Evolutionary conservation across 352 stramenopile species (phyloP).

Genomic region (Globisporangium irregulare): DNA sequence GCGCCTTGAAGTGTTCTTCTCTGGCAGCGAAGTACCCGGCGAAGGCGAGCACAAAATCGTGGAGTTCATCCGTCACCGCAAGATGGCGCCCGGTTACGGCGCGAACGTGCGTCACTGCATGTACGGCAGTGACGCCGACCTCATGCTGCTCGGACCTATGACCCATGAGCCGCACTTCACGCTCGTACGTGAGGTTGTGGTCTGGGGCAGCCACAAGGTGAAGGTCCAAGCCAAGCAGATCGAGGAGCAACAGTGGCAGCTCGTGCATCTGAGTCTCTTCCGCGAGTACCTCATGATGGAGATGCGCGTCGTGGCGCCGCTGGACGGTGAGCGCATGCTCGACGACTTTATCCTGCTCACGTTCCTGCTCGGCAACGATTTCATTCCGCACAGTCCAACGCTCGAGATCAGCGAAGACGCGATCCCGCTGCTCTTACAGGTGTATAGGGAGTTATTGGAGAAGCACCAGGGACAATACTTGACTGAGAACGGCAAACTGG

Average conservation of each 20-base stretch:
- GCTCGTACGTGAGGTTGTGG: conserved; percentile 96
- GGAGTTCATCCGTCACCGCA: conserved; percentile 94
- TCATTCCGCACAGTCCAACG: conserved; percentile 98
- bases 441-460: conserved; percentile 89
- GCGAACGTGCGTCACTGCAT: conserved; percentile 97
- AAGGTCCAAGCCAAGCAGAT: conserved; percentile 87
- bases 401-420: conserved; percentile 98
- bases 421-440: conserved; percentile 91
- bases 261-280: conserved; percentile 96
- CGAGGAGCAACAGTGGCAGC: conserved; percentile 96
- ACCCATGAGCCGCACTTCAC: conserved; percentile 99
- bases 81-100: conserved; percentile 91
- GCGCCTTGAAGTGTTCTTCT: conserved; percentile 96
- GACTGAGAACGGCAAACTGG: conserved; percentile 89
- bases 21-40: conserved; percentile 95
- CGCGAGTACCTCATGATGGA: conserved; percentile 98
- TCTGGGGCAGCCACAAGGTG: conserved; percentile 84
- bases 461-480: conserved; percentile 92
- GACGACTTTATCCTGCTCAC: conserved; percentile 99
- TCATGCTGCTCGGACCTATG: conserved; percentile 98
- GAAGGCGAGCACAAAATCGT: conserved; percentile 99
- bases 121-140: conserved; percentile 98
- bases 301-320: conserved; percentile 71
- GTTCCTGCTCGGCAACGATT: conserved; percentile 99
- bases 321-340: conserved; percentile 93